phyloP scores from a whole-genome alignment of 768 basidiomycete species.

The Russula foetens region DNA sequence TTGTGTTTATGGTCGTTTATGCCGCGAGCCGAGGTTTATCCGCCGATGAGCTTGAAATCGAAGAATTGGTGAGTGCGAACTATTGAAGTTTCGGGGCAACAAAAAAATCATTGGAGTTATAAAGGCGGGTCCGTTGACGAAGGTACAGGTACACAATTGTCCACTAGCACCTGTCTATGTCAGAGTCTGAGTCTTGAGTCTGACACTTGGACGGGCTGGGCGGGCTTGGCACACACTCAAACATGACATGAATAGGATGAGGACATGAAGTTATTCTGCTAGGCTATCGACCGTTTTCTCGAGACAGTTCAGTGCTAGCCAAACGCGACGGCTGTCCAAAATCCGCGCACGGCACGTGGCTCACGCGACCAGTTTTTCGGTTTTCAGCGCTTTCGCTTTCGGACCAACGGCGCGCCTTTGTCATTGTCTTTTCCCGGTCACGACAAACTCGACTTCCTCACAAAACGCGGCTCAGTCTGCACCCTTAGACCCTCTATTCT shows the following conservation, averaged over 20 bases:
- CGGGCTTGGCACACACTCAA: too few relatives aligned
- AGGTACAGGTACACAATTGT: too few relatives aligned
- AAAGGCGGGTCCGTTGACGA: too few relatives aligned
- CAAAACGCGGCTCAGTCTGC: background rate
- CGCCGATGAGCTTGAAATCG: background rate
- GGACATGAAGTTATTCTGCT: background rate
- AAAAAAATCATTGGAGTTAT: too few relatives aligned
- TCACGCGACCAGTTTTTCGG: background rate
- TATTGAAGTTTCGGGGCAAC: too few relatives aligned
- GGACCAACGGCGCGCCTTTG: background rate
- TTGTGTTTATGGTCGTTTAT: background rate
- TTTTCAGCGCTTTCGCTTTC: background rate
- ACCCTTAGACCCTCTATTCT: slow-evolving; percentile 4
- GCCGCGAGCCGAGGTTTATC: background rate
- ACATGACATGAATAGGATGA: background rate
- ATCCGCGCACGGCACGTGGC: slow-evolving; percentile 5
- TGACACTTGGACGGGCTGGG: too few relatives aligned
- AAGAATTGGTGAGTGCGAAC: background rate
- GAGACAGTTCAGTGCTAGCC: background rate
- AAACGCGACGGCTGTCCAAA: background rate
- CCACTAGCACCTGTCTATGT: too few relatives aligned
- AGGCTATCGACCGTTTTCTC: background rate
- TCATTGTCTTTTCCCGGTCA: background rate
- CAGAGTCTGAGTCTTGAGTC: too few relatives aligned
- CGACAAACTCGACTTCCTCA: background rate